Base-by-base conservation (phyloP, 2,329 filamentous ascomycete species). In the Fusarium tricinctum region DNA sequence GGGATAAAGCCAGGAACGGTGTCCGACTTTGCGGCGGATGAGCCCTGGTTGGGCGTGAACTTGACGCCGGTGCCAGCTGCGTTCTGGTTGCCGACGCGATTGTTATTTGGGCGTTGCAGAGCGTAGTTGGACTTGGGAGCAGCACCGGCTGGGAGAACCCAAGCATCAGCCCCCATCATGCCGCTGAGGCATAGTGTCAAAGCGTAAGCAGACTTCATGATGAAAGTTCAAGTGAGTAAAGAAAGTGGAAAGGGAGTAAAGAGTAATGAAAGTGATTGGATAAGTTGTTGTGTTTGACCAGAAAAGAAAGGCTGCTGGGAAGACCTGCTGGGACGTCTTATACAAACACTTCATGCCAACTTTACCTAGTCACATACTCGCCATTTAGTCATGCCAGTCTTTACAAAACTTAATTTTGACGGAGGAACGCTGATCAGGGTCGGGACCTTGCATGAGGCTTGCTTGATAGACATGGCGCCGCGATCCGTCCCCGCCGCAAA, bases 101-200 rank as follows among this genome's bases (percentile, higher is more conserved):
- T 33, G 1, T 50, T 33, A 1, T 50, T 28, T 22, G 44, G 38
- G 1, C 22, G 48, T 17, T n/a, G 56, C 19, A 63, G 44, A 14
- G 60, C 58, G 20, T 63, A 63, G 14, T 35, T 35, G 15, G 44
- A n/a, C 50, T 63, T 63, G 19, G 58, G 59, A 26, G 42, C 49
- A 14, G 12, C 58, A 0, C 57, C 49, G 0, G 35, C 26, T 6
- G 60, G 60, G 1, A 63, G n/a, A 3, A 63, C 28, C 5, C 20
- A 58, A 5, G 45, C 60, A 10, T 63, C 58, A 12, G 49, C 49
- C 15, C 59, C 59, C 10, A 63, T n/a, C 2, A 53, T 30, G 39
- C 54, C 13, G 3, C 30, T 35, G 19, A 63, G 53, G 51, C 50
- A 48, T 17, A 63, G 8, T 17, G 60, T 26, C 6, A 63, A 17